phyloP scores from a whole-genome alignment of 345 rosid genomes.

The Arabis alpina region DNA sequence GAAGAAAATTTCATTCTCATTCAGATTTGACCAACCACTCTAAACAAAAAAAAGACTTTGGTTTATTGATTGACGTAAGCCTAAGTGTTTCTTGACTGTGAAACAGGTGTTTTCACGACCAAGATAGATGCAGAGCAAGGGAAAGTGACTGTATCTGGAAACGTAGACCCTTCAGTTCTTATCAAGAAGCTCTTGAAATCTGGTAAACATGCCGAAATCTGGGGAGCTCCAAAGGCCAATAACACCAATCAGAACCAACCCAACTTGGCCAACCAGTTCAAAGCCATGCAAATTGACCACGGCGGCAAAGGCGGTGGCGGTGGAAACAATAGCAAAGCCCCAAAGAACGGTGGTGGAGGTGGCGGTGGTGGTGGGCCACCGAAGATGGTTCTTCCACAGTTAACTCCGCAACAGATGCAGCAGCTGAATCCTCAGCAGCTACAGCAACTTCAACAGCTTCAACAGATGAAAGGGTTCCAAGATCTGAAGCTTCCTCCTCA shows the following conservation, averaged over 20 bases:
- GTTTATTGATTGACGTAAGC: background rate
- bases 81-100: background rate
- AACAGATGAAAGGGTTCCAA: constrained; percentile 67
- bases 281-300: constrained; percentile 73
- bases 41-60: background rate
- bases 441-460: constrained; percentile 65
- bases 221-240: constrained; percentile 67
- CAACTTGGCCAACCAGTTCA: constrained; percentile 63
- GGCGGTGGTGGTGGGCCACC: constrained; percentile 34
- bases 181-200: constrained; percentile 89
- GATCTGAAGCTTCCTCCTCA: constrained; percentile 74
- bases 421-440: constrained; percentile 58
- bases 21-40: background rate
- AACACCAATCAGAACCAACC: constrained; percentile 51
- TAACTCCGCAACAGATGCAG: constrained; percentile 55
- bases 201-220: constrained; percentile 90
- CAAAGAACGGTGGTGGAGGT: constrained; percentile 39
- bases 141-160: constrained; percentile 85
- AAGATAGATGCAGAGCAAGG: constrained; percentile 81
- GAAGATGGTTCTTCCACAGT: constrained; percentile 41
- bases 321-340: constrained; percentile 52
- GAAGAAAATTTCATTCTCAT: background rate
- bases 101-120: constrained; percentile 75
- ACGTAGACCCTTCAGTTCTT: constrained; percentile 63
- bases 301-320: constrained; percentile 59